These are phyloP conservation scores for Stromatinia cepivora DNA, from an alignment of 2,329 filamentous ascomycete genomes.

Conservation along the genomic window DNA sequence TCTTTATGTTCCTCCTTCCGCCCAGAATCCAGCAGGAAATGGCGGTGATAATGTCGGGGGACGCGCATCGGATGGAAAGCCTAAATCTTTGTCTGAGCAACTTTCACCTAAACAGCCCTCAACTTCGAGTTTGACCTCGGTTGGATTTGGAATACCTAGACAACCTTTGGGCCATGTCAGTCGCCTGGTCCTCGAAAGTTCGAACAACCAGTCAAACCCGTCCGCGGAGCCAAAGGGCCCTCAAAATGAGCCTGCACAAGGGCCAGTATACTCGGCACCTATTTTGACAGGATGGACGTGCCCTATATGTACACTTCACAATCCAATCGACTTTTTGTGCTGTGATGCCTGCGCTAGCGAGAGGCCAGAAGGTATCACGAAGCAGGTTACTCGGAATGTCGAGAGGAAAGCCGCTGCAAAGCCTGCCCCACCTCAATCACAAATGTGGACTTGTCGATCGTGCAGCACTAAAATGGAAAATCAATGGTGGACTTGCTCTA, in stretches of 20 bases:
- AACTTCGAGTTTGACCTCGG: neutral
- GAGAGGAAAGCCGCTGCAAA: conserved; percentile 23
- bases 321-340: conserved; percentile 51
- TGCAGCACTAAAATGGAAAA: conserved; percentile 55
- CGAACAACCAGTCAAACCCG: conserved; percentile 30
- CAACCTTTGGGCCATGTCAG: conserved; percentile 33
- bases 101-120: conserved; percentile 28
- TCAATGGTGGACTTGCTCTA: conserved; percentile 58
- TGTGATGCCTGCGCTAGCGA: conserved; percentile 59
- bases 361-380: conserved; percentile 42
- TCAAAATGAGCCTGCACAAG: conserved; percentile 16
- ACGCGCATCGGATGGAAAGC: neutral
- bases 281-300: conserved; percentile 56
- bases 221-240: conserved; percentile 22
- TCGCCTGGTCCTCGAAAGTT: conserved; percentile 34
- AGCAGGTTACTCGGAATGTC: conserved; percentile 28
- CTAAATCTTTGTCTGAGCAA: neutral
- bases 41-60: conserved; percentile 33
- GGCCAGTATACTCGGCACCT: conserved; percentile 17
- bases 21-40: conserved; percentile 39
- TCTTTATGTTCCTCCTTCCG: conserved; percentile 36
- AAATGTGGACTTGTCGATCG: conserved; percentile 51
- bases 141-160: neutral
- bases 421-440: conserved; percentile 24
- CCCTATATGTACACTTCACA: conserved; percentile 56